Evolutionary conservation across 768 basidiomycete species (phyloP), one percentile per base, ranked within the genome.

Genomic region (Suillus cothurnatus): DNA sequence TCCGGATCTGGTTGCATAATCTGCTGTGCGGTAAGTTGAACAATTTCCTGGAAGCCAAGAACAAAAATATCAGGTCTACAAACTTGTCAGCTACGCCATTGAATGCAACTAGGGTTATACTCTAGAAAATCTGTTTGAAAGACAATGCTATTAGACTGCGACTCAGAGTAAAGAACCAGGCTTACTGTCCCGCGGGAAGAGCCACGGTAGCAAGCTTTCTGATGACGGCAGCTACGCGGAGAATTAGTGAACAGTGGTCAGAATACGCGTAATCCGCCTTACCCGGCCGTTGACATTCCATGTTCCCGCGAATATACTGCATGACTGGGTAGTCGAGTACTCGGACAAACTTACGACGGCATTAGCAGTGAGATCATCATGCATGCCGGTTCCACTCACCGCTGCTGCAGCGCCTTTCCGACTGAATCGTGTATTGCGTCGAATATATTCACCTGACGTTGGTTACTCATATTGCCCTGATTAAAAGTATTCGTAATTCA

Each of bases 221-320:
- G 86, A 88, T 31, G 92, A 91, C 59, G 87, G 81, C 88, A 94
- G 72, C 41, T 63, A 26, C 31, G 38, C 39, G 61, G 66, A 63
- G 50, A 36, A 49, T 71, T 52, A 64, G 63, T 26, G 64, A 58
- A n/a, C 39, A 62, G 34, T 38, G 49, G 15, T 21, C 38, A n/a
- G 61, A 66, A 63, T 15, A 55, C 4, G 0, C n/a, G 62, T 41
- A 34, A 61, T 56, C 49, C 11, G 74, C 38, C 84, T 67, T 72
- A 95, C 95, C 77, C 87, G 83, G 56, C 95, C 97, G 71, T 97
- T 97, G 66, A 99, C 77, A 77, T 99, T 99, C 94, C 95, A 99
- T 2, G 96, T 97, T 2, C 97, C 97, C 39, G 86, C 82, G 71
- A 96, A 96, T 45, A 98, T 83, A 2, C 83, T 85, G 63, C 90